Percentiles rank a stretch among this genome's conserved stretches.
Evolutionary conservation across 257 asterid genomes (phyloP).

Genomic region (Plantago ovata): DNA sequence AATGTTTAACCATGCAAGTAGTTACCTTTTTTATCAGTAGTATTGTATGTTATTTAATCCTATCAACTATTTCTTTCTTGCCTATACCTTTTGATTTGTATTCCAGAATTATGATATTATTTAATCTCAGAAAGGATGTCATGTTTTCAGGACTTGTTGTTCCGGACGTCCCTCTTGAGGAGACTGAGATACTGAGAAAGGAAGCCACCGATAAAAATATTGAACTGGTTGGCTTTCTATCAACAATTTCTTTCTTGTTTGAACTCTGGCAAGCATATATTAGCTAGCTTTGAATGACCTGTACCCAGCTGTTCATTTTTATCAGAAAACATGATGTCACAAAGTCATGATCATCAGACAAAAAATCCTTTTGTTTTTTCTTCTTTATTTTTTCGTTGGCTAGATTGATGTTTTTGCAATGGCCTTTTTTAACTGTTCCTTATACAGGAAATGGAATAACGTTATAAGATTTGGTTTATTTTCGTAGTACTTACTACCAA

Average conservation of each 20-base stretch:
- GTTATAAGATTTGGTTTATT: too few relatives aligned
- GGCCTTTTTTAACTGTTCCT: too few relatives aligned
- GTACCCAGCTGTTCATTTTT: neutral
- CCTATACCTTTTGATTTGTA: too few relatives aligned
- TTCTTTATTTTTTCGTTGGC: too few relatives aligned
- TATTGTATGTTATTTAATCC: too few relatives aligned
- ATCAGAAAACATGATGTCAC: neutral
- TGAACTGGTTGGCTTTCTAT: conserved; percentile 64
- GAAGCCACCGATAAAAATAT: conserved; percentile 59
- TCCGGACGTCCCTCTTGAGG: conserved; percentile 91
- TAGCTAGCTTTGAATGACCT: neutral
- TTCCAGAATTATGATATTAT: neutral
- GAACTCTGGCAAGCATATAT: neutral
- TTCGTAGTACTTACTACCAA: too few relatives aligned
- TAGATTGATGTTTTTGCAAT: too few relatives aligned
- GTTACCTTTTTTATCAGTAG: neutral
- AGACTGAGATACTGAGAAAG: conserved; percentile 69
- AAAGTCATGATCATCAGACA: conserved; percentile 1
- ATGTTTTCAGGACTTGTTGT: conserved; percentile 74
- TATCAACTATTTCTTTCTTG: too few relatives aligned
- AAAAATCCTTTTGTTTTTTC: too few relatives aligned
- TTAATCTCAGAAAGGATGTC: conserved; percentile 6
- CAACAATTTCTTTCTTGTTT: conserved; percentile 8
- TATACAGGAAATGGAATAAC: too few relatives aligned
- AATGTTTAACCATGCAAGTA: neutral